Evolutionary conservation across 148 eudicot species (phyloP).

Genomic region (Polygonum aviculare): DNA sequence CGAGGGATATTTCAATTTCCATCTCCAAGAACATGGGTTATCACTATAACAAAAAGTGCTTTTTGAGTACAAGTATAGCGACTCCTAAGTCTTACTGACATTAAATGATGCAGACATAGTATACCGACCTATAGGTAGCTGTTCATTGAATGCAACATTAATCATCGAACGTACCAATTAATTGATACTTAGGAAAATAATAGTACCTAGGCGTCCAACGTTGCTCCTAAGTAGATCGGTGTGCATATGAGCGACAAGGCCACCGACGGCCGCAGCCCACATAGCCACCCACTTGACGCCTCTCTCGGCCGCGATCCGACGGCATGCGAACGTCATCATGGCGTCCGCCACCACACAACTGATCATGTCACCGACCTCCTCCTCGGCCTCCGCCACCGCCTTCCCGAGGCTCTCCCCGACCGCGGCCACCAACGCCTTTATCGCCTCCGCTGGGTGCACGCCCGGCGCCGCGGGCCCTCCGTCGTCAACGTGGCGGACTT

Average conservation of each 20-base stretch:
- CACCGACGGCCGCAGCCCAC: constrained; percentile 15
- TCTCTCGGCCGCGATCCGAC: constrained; percentile 21
- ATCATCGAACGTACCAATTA: too few relatives aligned
- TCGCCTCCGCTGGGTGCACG: constrained; percentile 11
- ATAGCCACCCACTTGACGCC: constrained; percentile 28
- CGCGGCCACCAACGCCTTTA: constrained; percentile 17
- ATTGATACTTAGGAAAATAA: too few relatives aligned
- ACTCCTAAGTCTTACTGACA: too few relatives aligned
- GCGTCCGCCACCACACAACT: constrained; percentile 30
- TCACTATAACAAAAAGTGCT: too few relatives aligned
- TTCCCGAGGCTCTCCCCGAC: constrained; percentile 21
- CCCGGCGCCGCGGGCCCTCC: not conserved
- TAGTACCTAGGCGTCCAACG: not conserved
- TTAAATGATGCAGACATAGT: too few relatives aligned
- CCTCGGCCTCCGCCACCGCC: constrained; percentile 20
- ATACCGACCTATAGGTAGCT: too few relatives aligned
- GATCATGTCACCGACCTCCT: constrained; percentile 22
- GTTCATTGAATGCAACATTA: too few relatives aligned
- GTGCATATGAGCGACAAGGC: constrained; percentile 25
- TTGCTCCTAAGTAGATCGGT: constrained; percentile 29
- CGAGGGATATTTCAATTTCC: too few relatives aligned
- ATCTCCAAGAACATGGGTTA: too few relatives aligned
- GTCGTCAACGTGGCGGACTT: not conserved
- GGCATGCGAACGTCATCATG: constrained; percentile 25
- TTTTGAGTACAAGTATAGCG: too few relatives aligned